Evolutionary conservation across 306 rosid genomes (phyloP).

Genomic region (Psophocarpus tetragonolobus): DNA sequence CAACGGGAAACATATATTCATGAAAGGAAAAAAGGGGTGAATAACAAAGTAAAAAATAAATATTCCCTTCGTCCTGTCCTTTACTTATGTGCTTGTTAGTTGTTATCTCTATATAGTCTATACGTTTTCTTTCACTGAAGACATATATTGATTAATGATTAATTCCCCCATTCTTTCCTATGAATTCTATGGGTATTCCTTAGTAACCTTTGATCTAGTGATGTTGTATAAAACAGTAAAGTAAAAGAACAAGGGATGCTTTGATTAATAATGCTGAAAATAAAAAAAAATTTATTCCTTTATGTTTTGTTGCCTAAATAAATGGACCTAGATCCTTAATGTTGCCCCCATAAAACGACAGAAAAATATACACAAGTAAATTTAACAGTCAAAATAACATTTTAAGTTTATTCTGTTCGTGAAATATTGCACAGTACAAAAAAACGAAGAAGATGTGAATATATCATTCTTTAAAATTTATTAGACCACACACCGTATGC

Average conservation of each 20-base stretch:
- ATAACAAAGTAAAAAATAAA: neutral
- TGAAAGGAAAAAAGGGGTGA: constrained; percentile 6
- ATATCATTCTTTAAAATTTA: no score
- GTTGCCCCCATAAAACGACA: neutral
- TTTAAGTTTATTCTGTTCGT: no score
- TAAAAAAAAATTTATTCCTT: neutral
- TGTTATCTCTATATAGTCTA: neutral
- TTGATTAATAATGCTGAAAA: neutral
- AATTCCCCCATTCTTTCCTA: neutral
- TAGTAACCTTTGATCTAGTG: constrained; percentile 4
- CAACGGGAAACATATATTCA: constrained; percentile 21
- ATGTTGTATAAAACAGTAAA: neutral
- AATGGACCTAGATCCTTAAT: neutral
- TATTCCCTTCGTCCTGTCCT: constrained; percentile 1
- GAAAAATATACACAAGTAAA: neutral
- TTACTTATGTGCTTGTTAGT: neutral
- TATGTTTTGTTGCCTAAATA: neutral
- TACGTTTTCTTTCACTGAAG: neutral
- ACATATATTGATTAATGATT: constrained; percentile 5
- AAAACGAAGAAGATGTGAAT: no score
- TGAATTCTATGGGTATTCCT: neutral
- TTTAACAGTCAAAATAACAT: neutral
- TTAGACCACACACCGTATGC: no score
- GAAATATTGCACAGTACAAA: no score
- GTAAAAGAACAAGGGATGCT: neutral